Conservation (phyloP, 352 stramenopile species). For the Phytophthora melonis region DNA sequence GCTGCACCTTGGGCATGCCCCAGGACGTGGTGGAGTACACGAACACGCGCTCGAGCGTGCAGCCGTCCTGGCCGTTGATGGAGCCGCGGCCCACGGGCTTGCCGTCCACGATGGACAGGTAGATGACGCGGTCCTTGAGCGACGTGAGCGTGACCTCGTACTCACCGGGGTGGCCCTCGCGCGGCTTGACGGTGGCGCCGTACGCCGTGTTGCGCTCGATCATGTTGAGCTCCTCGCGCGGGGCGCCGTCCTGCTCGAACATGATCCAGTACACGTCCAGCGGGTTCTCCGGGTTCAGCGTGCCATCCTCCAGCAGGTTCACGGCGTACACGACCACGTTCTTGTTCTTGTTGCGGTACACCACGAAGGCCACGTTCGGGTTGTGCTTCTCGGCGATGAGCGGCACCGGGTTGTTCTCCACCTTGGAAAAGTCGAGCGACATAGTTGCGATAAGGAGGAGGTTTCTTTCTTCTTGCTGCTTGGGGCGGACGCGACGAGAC, state of each 20-base stretch:
- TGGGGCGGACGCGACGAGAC: constrained; percentile 13
- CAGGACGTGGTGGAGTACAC: constrained; percentile 88
- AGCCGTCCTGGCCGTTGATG: constrained; percentile 81
- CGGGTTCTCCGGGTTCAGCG: constrained; percentile 70
- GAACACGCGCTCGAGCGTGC: constrained; percentile 83
- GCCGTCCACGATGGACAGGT: constrained; percentile 78
- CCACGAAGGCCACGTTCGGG: constrained; percentile 80
- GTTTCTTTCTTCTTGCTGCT: not conserved
- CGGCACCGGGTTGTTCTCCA: constrained; percentile 87
- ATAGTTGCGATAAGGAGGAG: constrained; percentile 29
- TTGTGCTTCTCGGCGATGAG: constrained; percentile 81
- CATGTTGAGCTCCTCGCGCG: constrained; percentile 87
- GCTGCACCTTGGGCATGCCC: constrained; percentile 89
- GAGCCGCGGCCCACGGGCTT: constrained; percentile 73
- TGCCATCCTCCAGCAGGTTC: constrained; percentile 71
- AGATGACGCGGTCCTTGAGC: constrained; percentile 85
- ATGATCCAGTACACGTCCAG: constrained; percentile 92
- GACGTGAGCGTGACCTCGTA: constrained; percentile 83
- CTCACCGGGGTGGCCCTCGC: constrained; percentile 71
- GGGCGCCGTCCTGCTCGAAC: constrained; percentile 87
- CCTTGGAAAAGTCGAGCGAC: constrained; percentile 89
- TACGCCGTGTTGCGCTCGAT: constrained; percentile 90
- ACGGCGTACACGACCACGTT: constrained; percentile 89
- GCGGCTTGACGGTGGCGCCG: constrained; percentile 76
- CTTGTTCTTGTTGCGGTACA: constrained; percentile 94